Percentiles rank a stretch among this genome's conserved stretches.
Evolutionary conservation across 768 basidiomycete genomes (phyloP).

Genomic region (Mycena sanguinolenta): DNA sequence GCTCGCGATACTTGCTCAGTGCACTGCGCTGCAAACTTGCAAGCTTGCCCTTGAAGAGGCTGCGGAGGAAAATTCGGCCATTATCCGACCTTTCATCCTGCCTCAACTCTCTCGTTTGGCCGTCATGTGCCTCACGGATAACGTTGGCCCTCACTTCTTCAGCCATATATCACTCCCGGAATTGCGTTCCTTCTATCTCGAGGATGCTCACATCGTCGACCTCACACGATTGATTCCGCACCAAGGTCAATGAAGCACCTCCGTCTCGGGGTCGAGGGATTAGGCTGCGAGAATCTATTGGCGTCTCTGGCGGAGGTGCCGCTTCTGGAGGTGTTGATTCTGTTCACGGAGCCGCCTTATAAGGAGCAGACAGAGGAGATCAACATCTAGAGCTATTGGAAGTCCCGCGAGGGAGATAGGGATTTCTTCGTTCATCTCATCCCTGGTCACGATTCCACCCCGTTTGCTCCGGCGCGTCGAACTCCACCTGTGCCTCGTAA

Average conservation of each 20-base stretch:
- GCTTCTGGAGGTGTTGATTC: background rate
- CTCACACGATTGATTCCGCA: background rate
- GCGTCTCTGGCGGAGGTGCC: background rate
- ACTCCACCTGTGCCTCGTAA: background rate
- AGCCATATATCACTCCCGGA: background rate
- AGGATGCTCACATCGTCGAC: background rate
- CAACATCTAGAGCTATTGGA: constrained; percentile 4
- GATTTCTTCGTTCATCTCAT: background rate
- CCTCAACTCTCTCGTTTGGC: background rate
- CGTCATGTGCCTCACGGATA: background rate
- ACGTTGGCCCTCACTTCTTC: background rate
- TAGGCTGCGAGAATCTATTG: background rate
- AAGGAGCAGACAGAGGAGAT: constrained; percentile 1
- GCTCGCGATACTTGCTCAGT: background rate
- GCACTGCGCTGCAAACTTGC: background rate
- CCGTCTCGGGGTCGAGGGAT: background rate
- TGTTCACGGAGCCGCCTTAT: background rate
- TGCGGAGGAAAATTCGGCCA: too few relatives aligned
- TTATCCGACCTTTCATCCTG: background rate
- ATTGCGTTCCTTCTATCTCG: background rate
- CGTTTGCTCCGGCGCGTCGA: background rate
- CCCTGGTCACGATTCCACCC: background rate
- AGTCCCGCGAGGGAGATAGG: background rate
- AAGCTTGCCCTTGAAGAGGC: background rate
- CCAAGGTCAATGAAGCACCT: background rate